Evolutionary conservation across 345 rosid genomes (phyloP), one percentile per base, ranked within the genome.

Genomic region (Combretum micranthum): DNA sequence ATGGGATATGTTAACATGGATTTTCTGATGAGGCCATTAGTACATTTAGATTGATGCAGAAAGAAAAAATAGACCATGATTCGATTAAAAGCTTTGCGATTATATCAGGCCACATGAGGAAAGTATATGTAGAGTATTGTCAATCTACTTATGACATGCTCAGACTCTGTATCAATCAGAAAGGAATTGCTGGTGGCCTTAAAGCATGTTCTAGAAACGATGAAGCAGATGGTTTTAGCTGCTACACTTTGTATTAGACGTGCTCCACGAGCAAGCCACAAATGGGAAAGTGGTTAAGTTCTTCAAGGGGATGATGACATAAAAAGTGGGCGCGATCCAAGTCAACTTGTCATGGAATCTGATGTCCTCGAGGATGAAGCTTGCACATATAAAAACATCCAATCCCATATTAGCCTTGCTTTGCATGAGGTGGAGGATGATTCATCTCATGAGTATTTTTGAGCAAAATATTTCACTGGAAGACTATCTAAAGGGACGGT

Each of bases 401-500:
- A 82, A 42, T 84, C 95, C 68, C 96, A 89, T 78, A 86, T 92
- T 45, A 89, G 77, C 50, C 69, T 85, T 15, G 99, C 99, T 13
- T 69, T 92, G 66, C 78, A 70, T 5, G 99, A 89, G 32, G 50
- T 87, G 52, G 91, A 83, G 55, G 87, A 86, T 47, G 91, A 84
- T 57, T 84, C 91, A 0, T 77, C 56, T 89, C 32, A 59, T 64
- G 73, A 86, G 91, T 73, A 79, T 85, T 82, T 59, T 74, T 0
- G 97, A 83, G 56, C 93, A 80, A 55, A 61, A 77, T 11, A 56
- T 92, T 46, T 83, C 93, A 15, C 55, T 87, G 46, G 99, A 89
- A 69, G 96, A 87, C 67, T 93, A 93, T 68, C 71, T 93, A 19
- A 80, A 75, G 72, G 98, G 95, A 60, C 77, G 98, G 71, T 86